Conservation (phyloP, 192 early-diverging fungal species). For the Linderina pennispora region DNA sequence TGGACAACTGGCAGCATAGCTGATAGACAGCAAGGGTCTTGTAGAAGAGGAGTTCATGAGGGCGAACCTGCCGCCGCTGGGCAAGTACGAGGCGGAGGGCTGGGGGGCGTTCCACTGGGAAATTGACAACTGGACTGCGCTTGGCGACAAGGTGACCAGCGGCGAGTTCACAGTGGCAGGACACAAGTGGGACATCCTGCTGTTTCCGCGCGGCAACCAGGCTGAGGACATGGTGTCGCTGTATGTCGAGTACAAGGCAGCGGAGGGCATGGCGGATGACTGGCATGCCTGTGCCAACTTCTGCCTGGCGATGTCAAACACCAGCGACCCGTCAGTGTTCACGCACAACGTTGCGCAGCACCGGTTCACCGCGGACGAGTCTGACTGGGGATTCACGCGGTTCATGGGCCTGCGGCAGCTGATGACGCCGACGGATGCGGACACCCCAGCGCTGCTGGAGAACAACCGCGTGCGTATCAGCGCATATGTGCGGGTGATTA, state of each 20-base stretch:
- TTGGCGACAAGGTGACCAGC: conserved; percentile 22
- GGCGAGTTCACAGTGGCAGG: conserved; percentile 32
- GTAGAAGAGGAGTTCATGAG: conserved; percentile 33
- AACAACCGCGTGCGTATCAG: conserved; percentile 60
- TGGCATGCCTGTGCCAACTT: conserved; percentile 88
- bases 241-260: conserved; percentile 83
- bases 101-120: conserved; percentile 39
- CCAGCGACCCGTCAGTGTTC: conserved; percentile 56
- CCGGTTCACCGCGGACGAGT: conserved; percentile 72
- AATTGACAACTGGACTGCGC: conserved; percentile 33
- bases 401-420: conserved; percentile 55
- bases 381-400: conserved; percentile 95
- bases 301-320: conserved; percentile 69
- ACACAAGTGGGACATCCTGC: conserved; percentile 66
- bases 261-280: conserved; percentile 43
- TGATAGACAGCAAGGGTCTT: background rate
- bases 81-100: conserved; percentile 22
- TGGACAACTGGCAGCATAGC: too few relatives aligned
- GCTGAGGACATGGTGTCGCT: conserved; percentile 62
- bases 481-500: conserved; percentile 67
- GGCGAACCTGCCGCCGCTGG: conserved; percentile 3
- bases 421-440: conserved; percentile 25
- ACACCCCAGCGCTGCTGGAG: conserved; percentile 57
- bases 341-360: conserved; percentile 59
- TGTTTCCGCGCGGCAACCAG: conserved; percentile 89